Base-by-base conservation (phyloP, 768 basidiomycete genomes). In the Kwoniella botswanensis region DNA sequence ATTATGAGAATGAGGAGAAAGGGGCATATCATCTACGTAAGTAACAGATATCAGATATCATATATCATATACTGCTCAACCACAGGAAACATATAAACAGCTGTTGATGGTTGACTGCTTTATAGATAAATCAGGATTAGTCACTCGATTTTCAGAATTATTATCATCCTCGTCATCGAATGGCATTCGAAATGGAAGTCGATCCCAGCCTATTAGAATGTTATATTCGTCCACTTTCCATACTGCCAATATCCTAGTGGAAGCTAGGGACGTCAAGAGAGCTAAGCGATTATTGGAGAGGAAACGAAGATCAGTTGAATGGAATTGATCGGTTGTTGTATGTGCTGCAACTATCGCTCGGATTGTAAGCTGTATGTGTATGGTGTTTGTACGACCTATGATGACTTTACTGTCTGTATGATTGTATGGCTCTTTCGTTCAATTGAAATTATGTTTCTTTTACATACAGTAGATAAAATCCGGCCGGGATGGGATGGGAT, bases 181-280 rank as follows among this genome's bases (percentile, higher is more conserved):
- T 35, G 35, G 35, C 35, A 9, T 9, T 35, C 35, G 35, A 35
- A 35, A 35, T 35, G 35, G 35, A 26, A 26, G 26, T 26, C 26
- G 44, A 11, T 50, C 46, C 3, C 35, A 68, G 18, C 60, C 67
- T 15, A 80, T 80, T 66, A 63, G 75, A 43, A 80, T 80, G 79
- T 72, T 80, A 17, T 80, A 80, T 43, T 76, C 77, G 12, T 76
- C 75, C 9, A 80, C 79, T 11, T 77, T 74, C 29, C 76, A 80
- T 56, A 80, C 79, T 18, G 79, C 79, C 52, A 80, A 80, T 59
- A 74, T 80, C 50, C 72, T 80, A 22, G 79, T 80, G 43, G 77
- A 80, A 54, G 75, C 73, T n/a, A 53, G 74, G 22, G 79, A 80
- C 52, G 79, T 80, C 15, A 64, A 68, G 22, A 60, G 61, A 9